A percentile compares a stretch with the other conserved stretches of the same genome.
Evolutionary conservation across 345 rosid species (phyloP).

Genomic region (Laguncularia racemosa): DNA sequence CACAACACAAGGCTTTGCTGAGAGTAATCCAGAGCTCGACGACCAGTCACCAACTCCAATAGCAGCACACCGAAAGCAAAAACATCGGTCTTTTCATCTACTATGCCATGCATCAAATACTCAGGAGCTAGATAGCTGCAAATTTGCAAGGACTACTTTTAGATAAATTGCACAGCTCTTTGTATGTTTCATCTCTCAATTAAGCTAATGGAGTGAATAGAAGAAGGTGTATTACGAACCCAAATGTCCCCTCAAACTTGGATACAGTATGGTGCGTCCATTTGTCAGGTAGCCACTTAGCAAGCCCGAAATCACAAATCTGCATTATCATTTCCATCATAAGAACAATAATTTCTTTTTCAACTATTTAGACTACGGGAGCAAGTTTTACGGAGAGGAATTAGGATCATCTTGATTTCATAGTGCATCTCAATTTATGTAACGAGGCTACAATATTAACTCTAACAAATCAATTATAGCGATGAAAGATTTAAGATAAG

Average conservation of each 20-base stretch:
- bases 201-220: background rate
- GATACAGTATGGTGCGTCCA: conserved; percentile 92
- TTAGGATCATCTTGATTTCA: too few species aligned
- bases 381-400: too few species aligned
- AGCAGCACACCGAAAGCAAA: conserved; percentile 84
- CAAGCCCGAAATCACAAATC: conserved; percentile 97
- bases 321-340: conserved; percentile 16
- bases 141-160: background rate
- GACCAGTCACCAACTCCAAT: conserved; percentile 78
- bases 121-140: conserved; percentile 88
- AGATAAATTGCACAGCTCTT: background rate
- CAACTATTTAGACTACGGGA: too few species aligned
- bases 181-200: background rate
- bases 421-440: too few species aligned
- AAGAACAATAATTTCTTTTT: background rate
- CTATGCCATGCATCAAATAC: conserved; percentile 89
- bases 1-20: conserved; percentile 84
- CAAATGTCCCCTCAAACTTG: conserved; percentile 91
- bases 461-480: too few species aligned
- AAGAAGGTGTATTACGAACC: conserved; percentile 37
- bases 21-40: conserved; percentile 81
- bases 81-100: conserved; percentile 93
- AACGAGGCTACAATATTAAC: too few species aligned
- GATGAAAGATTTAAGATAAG: too few species aligned
- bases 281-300: conserved; percentile 90